Base-by-base conservation (phyloP, 2,329 filamentous ascomycete genomes). In the Helminthosporium solani region DNA sequence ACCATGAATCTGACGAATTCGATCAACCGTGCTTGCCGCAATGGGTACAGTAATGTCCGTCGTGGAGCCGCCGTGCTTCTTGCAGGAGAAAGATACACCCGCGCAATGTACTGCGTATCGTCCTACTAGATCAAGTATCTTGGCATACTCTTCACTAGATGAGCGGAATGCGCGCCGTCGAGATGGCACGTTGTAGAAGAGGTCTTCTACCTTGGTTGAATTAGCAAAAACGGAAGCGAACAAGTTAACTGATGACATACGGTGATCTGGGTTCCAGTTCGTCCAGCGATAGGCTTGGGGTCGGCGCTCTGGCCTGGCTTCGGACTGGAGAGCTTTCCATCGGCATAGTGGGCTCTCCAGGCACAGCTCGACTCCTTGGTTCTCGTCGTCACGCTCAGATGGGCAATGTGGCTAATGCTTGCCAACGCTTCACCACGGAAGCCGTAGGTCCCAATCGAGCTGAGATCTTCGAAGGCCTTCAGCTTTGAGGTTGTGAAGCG, bases 331-430 rank as follows among this genome's bases (percentile, higher is more conserved):
- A 97, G 78, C 56, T 85, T 88, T 12, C 94, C 92, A 64, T 88
- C 85, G 16, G 87, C 82, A 66, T 96, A 99, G 56, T 88, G 84
- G 18, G 91, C 91, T 66, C 88, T 85, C 88, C 88, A 99, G 14
- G 94, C 94, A 70, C 90, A 88, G 57, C 83, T 85, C 0, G 91
- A 95, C 34, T 90, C 85, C 47, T 87, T 86, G 1, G 91, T 97
- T 68, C 90, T 95, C 7, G 95, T 99, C 1, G 92, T 97, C 34
- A 99, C 90, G 3, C 86, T 90, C 18, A 99, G 78, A 74, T 99
- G 95, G 27, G 95, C 92, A 60, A 99, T 96, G 67, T 99, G 94
- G 65, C 92, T 97, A 68, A 99, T 99, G 72, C 94, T 97, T 12
- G 94, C 94, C 44, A 99, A 75, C 3, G 94, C 94, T 72, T 99